phyloP scores from a whole-genome alignment of 2,329 filamentous ascomycete species.

The Fusarium haematococcum region DNA sequence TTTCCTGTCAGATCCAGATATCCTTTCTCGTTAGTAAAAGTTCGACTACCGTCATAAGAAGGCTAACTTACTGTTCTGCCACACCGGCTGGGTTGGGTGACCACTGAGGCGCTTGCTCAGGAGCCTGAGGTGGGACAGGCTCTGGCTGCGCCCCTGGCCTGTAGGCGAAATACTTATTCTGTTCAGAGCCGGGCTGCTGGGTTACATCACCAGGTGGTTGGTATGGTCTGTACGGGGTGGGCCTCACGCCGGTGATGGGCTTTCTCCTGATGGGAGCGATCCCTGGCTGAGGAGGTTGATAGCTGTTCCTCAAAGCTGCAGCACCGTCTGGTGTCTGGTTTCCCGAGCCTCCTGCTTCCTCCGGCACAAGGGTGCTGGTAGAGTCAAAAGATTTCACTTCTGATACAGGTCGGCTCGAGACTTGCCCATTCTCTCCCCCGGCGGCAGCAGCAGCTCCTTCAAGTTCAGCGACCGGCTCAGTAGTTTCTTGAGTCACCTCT shows the following conservation, averaged over 20 bases:
- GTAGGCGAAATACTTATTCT: conserved; percentile 17
- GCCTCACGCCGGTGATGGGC: conserved; percentile 6
- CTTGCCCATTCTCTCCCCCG: background rate
- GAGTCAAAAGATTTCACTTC: background rate
- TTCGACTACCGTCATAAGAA: background rate
- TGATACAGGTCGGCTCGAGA: background rate
- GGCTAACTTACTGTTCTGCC: background rate
- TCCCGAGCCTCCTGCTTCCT: background rate
- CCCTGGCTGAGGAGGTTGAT: background rate
- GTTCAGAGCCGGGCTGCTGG: background rate
- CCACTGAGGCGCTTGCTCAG: background rate
- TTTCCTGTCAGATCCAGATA: background rate
- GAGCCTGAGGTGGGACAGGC: background rate
- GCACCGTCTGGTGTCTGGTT: background rate
- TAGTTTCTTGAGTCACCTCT: background rate
- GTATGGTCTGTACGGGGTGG: conserved; percentile 19
- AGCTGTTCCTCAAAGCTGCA: background rate
- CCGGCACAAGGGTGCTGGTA: background rate
- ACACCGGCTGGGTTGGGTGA: background rate
- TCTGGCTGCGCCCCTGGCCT: background rate
- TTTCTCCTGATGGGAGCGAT: conserved; percentile 24
- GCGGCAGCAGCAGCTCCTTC: background rate
- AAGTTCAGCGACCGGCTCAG: background rate
- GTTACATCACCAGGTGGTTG: background rate
- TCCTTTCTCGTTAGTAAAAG: background rate